Evolutionary conservation across 2,329 filamentous ascomycete genomes (phyloP), one percentile per base, ranked within the genome.

Genomic region (Rutstroemia sp.): DNA sequence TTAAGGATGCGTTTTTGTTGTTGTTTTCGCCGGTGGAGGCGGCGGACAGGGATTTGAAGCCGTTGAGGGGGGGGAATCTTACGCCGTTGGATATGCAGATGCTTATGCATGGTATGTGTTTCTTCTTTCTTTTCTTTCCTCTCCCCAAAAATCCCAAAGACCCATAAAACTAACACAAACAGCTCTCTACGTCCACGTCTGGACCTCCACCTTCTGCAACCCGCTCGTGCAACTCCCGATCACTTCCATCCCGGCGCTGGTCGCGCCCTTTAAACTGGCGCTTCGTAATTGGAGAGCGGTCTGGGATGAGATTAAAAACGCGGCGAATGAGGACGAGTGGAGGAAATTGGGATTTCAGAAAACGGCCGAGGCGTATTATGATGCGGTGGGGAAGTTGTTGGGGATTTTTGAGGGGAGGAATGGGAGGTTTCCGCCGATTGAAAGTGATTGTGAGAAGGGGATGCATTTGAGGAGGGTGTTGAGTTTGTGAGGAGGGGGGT

Each of bases 81-180:
- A 67, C 60, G 27, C 61, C 62, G 14, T 46, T 67, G 34, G 67
- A 69, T 57, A 64, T 69, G 64, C 65, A 68, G n/a, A 64, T 67
- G 56, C 60, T 69, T 4, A 65, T 69, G 14, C 63, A 69, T 54
- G 61, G 65, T 66, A 58, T 53, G 60, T 60, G n/a, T n/a, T n/a
- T 10, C 30, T 40, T 48, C 44, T 17, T 19, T 19, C 19, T 19
- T n/a, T n/a, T n/a, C n/a, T n/a, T n/a, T n/a, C n/a, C n/a, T n/a
- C n/a, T n/a, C n/a, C n/a, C n/a, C n/a, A n/a, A n/a, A n/a, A n/a
- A n/a, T n/a, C n/a, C n/a, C n/a, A n/a, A n/a, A n/a, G n/a, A n/a
- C n/a, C n/a, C n/a, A n/a, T n/a, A n/a, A n/a, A n/a, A n/a, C 19
- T 19, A 19, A 19, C 19, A 19, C 3, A 19, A 2, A 44, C 14